These are phyloP conservation scores for Xylariales sp. DNA, from an alignment of 2,329 filamentous ascomycete species.

Conservation along the genomic window DNA sequence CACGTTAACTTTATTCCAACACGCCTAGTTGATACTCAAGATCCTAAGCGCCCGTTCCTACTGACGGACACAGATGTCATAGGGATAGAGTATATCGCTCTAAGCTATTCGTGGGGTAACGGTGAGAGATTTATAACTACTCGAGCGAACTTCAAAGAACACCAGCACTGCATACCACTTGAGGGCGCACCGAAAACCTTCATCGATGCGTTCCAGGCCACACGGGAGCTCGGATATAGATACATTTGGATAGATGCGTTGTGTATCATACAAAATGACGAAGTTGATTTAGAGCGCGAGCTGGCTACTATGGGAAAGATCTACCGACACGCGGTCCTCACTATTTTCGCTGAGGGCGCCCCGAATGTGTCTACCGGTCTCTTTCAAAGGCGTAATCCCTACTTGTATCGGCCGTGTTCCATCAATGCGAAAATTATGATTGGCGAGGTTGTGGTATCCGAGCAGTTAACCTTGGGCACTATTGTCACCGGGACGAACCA, in stretches of 20 bases:
- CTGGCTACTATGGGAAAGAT: slow-evolving; percentile 35
- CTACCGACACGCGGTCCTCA: slow-evolving; percentile 36
- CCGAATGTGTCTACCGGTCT: slow-evolving; percentile 35
- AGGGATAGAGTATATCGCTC: slow-evolving; percentile 19
- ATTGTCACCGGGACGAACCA: slow-evolving; percentile 31
- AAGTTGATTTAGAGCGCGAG: slow-evolving; percentile 32
- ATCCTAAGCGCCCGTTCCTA: slow-evolving; percentile 28
- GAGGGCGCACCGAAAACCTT: slow-evolving; percentile 9
- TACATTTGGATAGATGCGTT: slow-evolving; percentile 45
- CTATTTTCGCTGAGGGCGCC: slow-evolving; percentile 34
- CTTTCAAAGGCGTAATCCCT: slow-evolving; percentile 31
- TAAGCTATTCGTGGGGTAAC: slow-evolving; percentile 36
- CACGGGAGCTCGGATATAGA: slow-evolving; percentile 30
- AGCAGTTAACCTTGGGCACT: slow-evolving; percentile 29
- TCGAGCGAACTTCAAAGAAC: slow-evolving; percentile 14
- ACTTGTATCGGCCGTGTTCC: slow-evolving; percentile 29
- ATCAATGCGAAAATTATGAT: slow-evolving; percentile 8
- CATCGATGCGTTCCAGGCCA: slow-evolving; percentile 18
- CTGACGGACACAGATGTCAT: neutral
- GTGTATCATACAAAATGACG: slow-evolving; percentile 43
- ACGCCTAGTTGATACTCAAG: slow-evolving; percentile 28
- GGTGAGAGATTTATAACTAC: slow-evolving; percentile 16
- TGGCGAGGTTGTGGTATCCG: neutral
- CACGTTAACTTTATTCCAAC: slow-evolving; percentile 13
- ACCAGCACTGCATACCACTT: slow-evolving; percentile 15